Evolutionary conservation across 2,329 filamentous ascomycete species (phyloP), one percentile per base, ranked within the genome.

Genomic region (Aspergillus texensis): DNA sequence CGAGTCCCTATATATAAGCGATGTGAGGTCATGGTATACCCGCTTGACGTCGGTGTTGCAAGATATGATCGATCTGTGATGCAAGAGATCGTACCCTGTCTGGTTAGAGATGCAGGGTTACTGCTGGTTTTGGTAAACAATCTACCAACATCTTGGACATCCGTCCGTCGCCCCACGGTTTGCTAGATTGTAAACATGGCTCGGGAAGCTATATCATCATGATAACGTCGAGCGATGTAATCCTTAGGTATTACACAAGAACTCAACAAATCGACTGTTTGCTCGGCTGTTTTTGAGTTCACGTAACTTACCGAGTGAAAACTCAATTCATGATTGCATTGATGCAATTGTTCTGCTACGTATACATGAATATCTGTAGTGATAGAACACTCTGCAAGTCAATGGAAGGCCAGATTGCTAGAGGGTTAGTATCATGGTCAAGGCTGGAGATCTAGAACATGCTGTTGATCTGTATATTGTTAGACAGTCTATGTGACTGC

Each of bases 21-120:
- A 21, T 32, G 55, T 64, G 62, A 64, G 59, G 58, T 64, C 62
- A 64, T 64, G 24, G 54, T 62, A 43, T 56, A 41, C 50, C 41
- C 12, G n/a, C 32, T 60, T 63, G 62, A 64, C 56, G 45, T 52
- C 30, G 24, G 41, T 8, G 32, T 55, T 14, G 48, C 26, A 34
- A 24, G 52, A 24, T 28, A 24, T 36, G 52, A 39, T 26, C n/a
- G 24, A 19, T n/a, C 4, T 19, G 30, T 19, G 32, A 55, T 24
- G 41, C 50, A 54, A 60, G 26, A 4, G 48, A 30, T 36, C 11
- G 26, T 14, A 45, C n/a, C 19, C 36, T 28, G n/a, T 10, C 41
- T 43, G 39, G 14, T 32, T 34, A 36, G 30, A 32, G 14, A 32
- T 30, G 30, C 12, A 24, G 6, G 14, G 16, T 41, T 24, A 36